Percentiles rank a stretch among this genome's conserved stretches.
phyloP scores from a whole-genome alignment of 495 filamentous ascomycete species.

The Annulohypoxylon moriforme region DNA sequence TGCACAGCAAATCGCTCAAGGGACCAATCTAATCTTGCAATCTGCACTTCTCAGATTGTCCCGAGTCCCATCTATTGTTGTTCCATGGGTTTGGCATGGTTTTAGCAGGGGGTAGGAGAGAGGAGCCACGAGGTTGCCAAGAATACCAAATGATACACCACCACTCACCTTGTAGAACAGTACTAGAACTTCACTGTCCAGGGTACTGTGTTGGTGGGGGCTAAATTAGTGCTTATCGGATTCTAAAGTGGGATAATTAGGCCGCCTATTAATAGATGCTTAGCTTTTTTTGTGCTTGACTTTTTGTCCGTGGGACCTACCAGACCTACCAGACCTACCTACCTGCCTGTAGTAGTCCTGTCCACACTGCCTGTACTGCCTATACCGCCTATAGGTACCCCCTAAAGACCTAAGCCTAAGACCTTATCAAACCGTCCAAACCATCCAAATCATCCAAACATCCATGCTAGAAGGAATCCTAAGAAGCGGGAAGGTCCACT shows the following conservation, averaged over 20 bases:
- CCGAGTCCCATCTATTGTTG: background rate
- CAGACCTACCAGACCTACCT: too few relatives aligned
- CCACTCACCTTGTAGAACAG: conserved; percentile 2
- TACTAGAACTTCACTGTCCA: background rate
- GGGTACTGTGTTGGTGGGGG: background rate
- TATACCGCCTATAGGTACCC: too few relatives aligned
- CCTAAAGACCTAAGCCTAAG: background rate
- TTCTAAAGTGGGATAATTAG: conserved; percentile 23
- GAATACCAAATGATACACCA: background rate
- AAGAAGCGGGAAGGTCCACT: conserved; percentile 4
- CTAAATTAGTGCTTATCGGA: conserved; percentile 23
- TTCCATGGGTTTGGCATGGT: conserved; percentile 1
- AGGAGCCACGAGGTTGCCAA: conserved; percentile 34
- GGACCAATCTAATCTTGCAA: conserved; percentile 30
- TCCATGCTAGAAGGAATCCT: too few relatives aligned
- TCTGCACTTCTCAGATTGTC: background rate
- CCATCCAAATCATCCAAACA: too few relatives aligned
- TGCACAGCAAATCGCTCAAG: conserved; percentile 10
- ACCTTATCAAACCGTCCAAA: background rate
- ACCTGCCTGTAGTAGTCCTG: too few relatives aligned
- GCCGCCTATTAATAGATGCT: conserved; percentile 11
- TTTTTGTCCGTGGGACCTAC: conserved; percentile 3
- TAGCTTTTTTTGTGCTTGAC: background rate
- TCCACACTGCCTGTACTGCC: too few relatives aligned
- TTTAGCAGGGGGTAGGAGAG: background rate